Evolutionary conservation across 495 filamentous ascomycete species (phyloP), one percentile per base, ranked within the genome.

Genomic region (Daldinia bambusicola): DNA sequence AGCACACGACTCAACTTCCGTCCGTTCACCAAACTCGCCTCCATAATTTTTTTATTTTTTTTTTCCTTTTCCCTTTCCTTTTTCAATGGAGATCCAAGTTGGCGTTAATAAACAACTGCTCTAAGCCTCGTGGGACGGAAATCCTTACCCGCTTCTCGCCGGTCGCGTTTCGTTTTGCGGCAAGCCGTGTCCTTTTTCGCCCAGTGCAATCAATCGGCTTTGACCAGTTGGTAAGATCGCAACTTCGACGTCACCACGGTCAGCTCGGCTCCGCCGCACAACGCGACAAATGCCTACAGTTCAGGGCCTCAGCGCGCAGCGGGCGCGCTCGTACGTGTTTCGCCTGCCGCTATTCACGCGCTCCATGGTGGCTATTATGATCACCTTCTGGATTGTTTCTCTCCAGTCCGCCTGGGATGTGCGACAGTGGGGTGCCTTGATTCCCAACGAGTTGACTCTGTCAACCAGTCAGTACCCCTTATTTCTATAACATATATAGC

Each of bases 311-410:
- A 82, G 69, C 66, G 78, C 80, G 26, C 62, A 74, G 53, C 81
- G 84, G 16, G 78, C 79, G 67, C 77, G 81, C 53, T 88, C 89
- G 14, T 98, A 97, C 78, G 67, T 97, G 70, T 82, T 92, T 64
- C 91, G 93, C 7, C 82, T 99, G n/a, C 95, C 95, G 50, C 83
- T 98, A 2, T 91, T 94, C 72, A 97, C 95, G 34, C 90, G 93
- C 32, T 80, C 87, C n/a, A 85, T 92, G 12, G 72, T 97, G 9
- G 64, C 89, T n/a, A 75, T 88, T 26, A 92, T 96, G 61, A 65
- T 90, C 13, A 80, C 82, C 22, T 89, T 93, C 57, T 94, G 90
- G 87, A 64, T 92, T 6, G 78, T 90, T 13, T 84, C 88, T 36
- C 71, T 93, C 9, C 87, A 91, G 63, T 85, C 84, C 16, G 76